phyloP scores from a whole-genome alignment of 495 filamentous ascomycete genomes.

The Aspergillus taichungensis region DNA sequence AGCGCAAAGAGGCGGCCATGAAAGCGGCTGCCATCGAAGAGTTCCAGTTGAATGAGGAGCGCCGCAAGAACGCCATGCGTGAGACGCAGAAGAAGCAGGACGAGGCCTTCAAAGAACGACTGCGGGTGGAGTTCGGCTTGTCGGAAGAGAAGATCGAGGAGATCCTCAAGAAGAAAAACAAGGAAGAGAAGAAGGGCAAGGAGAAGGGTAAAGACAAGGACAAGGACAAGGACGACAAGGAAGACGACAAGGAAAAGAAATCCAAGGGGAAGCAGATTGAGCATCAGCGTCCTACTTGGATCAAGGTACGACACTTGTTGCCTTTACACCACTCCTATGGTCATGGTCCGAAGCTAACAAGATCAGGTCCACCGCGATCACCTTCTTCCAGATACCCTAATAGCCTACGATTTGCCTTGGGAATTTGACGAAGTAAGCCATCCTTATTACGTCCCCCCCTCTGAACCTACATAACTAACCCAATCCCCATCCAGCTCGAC shows the following conservation, averaged over 20 bases:
- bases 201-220: conserved; percentile 39
- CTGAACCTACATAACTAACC: not conserved
- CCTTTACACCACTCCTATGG: not conserved
- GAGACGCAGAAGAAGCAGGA: conserved; percentile 35
- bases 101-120: conserved; percentile 36
- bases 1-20: conserved; percentile 40
- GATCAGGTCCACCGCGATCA: conserved; percentile 40
- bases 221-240: conserved; percentile 36
- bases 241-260: conserved; percentile 37
- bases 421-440: conserved; percentile 40
- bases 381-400: conserved; percentile 41
- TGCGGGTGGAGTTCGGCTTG: conserved; percentile 31
- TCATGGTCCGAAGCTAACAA: not conserved
- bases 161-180: conserved; percentile 48
- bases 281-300: conserved; percentile 34
- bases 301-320: conserved; percentile 42
- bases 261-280: conserved; percentile 30
- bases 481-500: conserved; percentile 35
- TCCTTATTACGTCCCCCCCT: not conserved
- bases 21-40: conserved; percentile 47
- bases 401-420: conserved; percentile 41
- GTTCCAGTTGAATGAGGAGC: conserved; percentile 46
- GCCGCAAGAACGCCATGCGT: conserved; percentile 14
- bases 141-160: conserved; percentile 43
- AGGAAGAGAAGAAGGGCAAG: conserved; percentile 39